Evolutionary conservation across 2,329 filamentous ascomycete species (phyloP).

Genomic region (Esteya vermicola): DNA sequence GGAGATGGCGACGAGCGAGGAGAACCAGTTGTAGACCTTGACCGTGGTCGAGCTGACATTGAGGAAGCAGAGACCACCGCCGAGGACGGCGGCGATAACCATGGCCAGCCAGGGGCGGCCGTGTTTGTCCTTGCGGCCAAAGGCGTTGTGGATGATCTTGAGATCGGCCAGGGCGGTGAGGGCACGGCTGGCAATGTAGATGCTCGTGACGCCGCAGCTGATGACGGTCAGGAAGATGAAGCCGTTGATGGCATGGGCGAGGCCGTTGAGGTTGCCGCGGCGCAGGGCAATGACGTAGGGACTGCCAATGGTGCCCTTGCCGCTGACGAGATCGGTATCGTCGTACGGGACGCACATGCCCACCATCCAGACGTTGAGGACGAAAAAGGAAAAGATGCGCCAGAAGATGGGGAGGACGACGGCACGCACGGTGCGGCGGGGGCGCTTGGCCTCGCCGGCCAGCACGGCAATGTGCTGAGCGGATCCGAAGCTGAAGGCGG

Average conservation of each 20-base stretch:
- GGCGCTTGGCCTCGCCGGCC: constrained; percentile 63
- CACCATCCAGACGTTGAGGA: constrained; percentile 52
- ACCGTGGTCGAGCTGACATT: constrained; percentile 45
- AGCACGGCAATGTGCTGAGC: constrained; percentile 55
- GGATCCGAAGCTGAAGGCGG: constrained; percentile 5
- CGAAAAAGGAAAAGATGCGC: constrained; percentile 56
- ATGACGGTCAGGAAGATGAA: constrained; percentile 5
- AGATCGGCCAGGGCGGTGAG: constrained; percentile 67
- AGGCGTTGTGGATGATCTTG: constrained; percentile 54
- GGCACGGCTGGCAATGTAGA: constrained; percentile 63
- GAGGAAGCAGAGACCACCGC: constrained; percentile 53
- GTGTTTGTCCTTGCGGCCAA: constrained; percentile 48
- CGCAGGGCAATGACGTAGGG: constrained; percentile 48
- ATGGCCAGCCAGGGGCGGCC: constrained; percentile 44
- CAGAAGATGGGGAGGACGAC: constrained; percentile 65
- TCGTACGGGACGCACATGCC: constrained; percentile 54
- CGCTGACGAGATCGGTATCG: constrained; percentile 34
- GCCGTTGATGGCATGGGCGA: constrained; percentile 4
- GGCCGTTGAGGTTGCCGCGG: constrained; percentile 20
- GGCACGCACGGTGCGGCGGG: constrained; percentile 53
- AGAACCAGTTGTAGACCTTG: constrained; percentile 56
- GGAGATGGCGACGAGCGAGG: constrained; percentile 54
- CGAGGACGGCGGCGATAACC: constrained; percentile 42
- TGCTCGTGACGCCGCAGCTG: constrained; percentile 37
- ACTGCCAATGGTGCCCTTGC: constrained; percentile 42